Percentiles rank a stretch among this genome's conserved stretches.
Conservation (phyloP, 441 rosid genomes). For the Jatropha multifida region DNA sequence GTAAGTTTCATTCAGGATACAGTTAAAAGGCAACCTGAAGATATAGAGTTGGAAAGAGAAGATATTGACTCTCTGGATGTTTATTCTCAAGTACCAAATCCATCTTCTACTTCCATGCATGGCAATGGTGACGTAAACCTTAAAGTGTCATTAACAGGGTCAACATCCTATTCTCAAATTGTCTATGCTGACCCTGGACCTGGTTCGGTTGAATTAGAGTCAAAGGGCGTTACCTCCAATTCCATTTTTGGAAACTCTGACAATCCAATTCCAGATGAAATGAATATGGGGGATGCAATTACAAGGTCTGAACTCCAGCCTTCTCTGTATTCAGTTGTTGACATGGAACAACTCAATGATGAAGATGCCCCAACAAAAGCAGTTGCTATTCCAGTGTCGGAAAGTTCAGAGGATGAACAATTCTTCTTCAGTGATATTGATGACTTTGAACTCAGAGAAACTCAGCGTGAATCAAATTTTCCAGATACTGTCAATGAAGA, state of each 20-base stretch:
- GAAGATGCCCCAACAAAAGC: constrained; percentile 28
- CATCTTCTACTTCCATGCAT: constrained; percentile 15
- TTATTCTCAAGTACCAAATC: constrained; percentile 24
- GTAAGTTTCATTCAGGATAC: constrained; percentile 46
- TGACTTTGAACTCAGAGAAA: constrained; percentile 35
- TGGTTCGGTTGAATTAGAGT: constrained; percentile 33
- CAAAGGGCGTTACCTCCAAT: constrained; percentile 26
- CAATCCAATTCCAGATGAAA: constrained; percentile 33
- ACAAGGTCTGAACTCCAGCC: constrained; percentile 29
- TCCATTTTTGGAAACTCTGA: constrained; percentile 29
- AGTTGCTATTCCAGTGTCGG: constrained; percentile 30
- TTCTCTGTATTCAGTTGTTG: constrained; percentile 26
- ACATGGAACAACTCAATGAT: constrained; percentile 26
- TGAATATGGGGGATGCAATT: constrained; percentile 1
- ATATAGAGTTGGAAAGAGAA: constrained; percentile 31
- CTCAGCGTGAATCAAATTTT: constrained; percentile 26
- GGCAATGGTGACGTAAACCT: constrained; percentile 24
- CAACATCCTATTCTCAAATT: constrained; percentile 21
- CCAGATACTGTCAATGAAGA: constrained; percentile 28
- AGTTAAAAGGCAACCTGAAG: constrained; percentile 28
- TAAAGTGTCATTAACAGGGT: constrained; percentile 17
- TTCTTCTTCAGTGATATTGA: constrained; percentile 73
- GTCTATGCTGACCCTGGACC: constrained; percentile 22
- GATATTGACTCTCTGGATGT: constrained; percentile 7
- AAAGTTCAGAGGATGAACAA: constrained; percentile 69